Percentiles rank a stretch among this genome's conserved stretches.
Conservation (phyloP, 2,329 filamentous ascomycete genomes). For the Scleromitrula shiraiana region DNA sequence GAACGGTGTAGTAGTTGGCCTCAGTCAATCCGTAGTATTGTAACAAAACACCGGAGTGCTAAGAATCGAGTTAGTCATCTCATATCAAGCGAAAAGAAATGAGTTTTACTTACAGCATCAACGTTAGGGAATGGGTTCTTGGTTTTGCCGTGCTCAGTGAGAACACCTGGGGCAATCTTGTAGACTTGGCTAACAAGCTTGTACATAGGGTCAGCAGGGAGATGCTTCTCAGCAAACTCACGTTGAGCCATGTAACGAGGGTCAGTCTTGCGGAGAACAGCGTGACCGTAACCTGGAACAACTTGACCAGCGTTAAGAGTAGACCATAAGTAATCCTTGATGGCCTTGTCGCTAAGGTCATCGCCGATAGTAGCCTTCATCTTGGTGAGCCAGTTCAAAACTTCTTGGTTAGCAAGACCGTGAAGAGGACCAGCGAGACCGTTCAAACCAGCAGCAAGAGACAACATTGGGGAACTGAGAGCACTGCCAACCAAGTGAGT, state of each 20-base stretch:
- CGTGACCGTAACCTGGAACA: conserved; percentile 96
- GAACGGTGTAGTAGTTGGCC: conserved; percentile 99
- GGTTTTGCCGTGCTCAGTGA: conserved; percentile 99
- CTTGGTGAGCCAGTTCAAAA: conserved; percentile 97
- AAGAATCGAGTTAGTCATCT: not conserved
- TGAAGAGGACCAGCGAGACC: conserved; percentile 97
- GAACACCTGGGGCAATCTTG: conserved; percentile 97
- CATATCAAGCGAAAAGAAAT: not conserved
- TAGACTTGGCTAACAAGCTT: conserved; percentile 99
- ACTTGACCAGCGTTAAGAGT: conserved; percentile 94
- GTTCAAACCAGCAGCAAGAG: conserved; percentile 91
- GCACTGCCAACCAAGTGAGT: conserved; percentile 96
- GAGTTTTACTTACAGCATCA: conserved; percentile 49
- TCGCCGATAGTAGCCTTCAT: conserved; percentile 95
- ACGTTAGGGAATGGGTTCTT: conserved; percentile 95
- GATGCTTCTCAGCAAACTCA: conserved; percentile 60
- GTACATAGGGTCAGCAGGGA: conserved; percentile 98
- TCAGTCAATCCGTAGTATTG: conserved; percentile 99
- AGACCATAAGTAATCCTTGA: conserved; percentile 98
- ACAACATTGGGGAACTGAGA: conserved; percentile 95
- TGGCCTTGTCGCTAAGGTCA: conserved; percentile 91
- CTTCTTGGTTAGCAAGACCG: conserved; percentile 99
- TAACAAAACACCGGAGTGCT: conserved; percentile 93
- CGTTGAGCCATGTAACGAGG: conserved; percentile 98
- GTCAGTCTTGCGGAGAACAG: conserved; percentile 98